Conservation (phyloP, 352 stramenopile species). For the Nothophytophthora sp. region DNA sequence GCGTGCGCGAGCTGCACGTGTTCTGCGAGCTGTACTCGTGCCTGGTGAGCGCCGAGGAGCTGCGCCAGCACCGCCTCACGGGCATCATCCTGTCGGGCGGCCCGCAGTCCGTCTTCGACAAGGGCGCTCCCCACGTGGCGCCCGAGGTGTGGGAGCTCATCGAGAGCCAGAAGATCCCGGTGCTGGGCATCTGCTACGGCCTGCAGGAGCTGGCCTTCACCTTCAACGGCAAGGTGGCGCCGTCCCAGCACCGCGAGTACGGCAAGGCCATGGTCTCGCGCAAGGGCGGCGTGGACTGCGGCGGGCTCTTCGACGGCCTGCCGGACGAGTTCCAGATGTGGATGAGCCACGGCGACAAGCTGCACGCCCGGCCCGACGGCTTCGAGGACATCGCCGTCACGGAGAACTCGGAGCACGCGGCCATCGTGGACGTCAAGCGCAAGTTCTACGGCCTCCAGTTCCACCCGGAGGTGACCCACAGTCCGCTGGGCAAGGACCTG, state of each 20-base stretch:
- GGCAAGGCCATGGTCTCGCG: slow-evolving; percentile 94
- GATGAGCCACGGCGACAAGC: slow-evolving; percentile 99
- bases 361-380: slow-evolving; percentile 93
- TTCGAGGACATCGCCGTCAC: slow-evolving; percentile 90
- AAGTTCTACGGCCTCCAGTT: slow-evolving; percentile 99
- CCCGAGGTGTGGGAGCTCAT: slow-evolving; percentile 97
- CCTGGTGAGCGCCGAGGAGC: slow-evolving; percentile 92
- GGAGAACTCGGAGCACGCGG: slow-evolving; percentile 92
- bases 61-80: slow-evolving; percentile 93
- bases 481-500: slow-evolving; percentile 93
- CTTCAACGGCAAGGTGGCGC: slow-evolving; percentile 94
- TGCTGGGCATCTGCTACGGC: slow-evolving; percentile 99
- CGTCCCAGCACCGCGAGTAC: slow-evolving; percentile 96
- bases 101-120: slow-evolving; percentile 97
- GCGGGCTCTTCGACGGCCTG: slow-evolving; percentile 89
- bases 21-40: slow-evolving; percentile 99
- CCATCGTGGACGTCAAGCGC: slow-evolving; percentile 94
- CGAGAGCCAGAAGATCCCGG: slow-evolving; percentile 94
- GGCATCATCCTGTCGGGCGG: slow-evolving; percentile 99
- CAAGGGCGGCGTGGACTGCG: slow-evolving; percentile 54
- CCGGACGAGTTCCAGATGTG: slow-evolving; percentile 97
- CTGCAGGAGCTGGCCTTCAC: slow-evolving; percentile 96
- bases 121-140: slow-evolving; percentile 94
- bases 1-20: slow-evolving; percentile 97
- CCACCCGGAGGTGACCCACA: slow-evolving; percentile 98